These are phyloP conservation scores for Karstenula rhodostoma DNA, from an alignment of 2,329 filamentous ascomycete genomes.

Conservation along the genomic window DNA sequence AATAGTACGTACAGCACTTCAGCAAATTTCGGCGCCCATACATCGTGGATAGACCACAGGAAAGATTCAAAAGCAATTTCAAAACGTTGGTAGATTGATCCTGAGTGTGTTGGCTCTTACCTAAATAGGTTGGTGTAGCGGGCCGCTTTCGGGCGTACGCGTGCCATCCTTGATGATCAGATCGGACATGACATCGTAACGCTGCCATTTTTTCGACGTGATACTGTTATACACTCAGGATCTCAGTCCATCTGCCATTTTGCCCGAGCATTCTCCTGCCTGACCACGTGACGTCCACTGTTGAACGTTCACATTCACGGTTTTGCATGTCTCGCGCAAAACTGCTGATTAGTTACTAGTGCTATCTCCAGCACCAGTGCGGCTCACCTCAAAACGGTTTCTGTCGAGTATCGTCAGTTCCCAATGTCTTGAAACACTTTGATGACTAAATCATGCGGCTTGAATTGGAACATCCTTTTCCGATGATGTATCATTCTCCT, in stretches of 20 bases:
- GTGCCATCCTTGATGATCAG: neutral
- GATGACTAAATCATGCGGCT: neutral
- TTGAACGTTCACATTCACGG: neutral
- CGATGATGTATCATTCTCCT: neutral
- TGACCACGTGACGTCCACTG: neutral
- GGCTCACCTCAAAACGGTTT: neutral
- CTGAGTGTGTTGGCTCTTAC: neutral
- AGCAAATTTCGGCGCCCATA: neutral
- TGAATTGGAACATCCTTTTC: neutral
- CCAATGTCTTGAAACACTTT: neutral
- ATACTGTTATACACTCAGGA: neutral
- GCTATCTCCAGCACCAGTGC: neutral
- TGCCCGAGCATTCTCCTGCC: neutral
- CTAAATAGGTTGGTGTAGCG: neutral
- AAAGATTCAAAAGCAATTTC: neutral
- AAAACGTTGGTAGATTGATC: neutral
- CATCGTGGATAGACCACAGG: neutral
- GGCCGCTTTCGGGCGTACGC: neutral
- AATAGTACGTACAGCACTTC: neutral
- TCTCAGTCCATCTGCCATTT: neutral
- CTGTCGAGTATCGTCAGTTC: neutral
- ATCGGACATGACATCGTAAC: neutral
- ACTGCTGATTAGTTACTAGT: neutral
- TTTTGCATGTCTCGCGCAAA: neutral
- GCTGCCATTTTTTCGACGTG: neutral